phyloP scores from a whole-genome alignment of 257 asterid species.

The Striga asiatica region DNA sequence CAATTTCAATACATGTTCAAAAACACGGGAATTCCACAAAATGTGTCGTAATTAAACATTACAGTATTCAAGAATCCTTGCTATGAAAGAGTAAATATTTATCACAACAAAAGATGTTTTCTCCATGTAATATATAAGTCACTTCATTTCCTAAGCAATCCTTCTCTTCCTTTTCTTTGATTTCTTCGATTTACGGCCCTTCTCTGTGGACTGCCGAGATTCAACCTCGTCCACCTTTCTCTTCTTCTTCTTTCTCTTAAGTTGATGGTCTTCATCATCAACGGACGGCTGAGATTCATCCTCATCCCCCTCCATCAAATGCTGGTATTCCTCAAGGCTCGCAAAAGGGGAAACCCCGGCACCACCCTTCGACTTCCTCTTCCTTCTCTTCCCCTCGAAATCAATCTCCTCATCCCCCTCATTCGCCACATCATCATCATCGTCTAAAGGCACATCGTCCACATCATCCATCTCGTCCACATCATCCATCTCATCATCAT shows the following conservation, averaged over 20 bases:
- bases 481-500: slow-evolving; percentile 40
- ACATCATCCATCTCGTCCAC: not conserved
- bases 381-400: slow-evolving; percentile 30
- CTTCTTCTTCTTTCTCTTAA: slow-evolving; percentile 10
- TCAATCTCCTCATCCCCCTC: slow-evolving; percentile 18
- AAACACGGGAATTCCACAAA: too few species aligned
- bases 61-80: too few species aligned
- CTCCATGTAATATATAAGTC: not conserved
- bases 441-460: slow-evolving; percentile 31
- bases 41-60: too few species aligned
- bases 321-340: slow-evolving; percentile 57
- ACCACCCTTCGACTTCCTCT: slow-evolving; percentile 29
- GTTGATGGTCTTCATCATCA: slow-evolving; percentile 14
- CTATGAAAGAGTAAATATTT: too few species aligned
- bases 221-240: slow-evolving; percentile 1
- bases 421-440: slow-evolving; percentile 22
- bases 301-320: slow-evolving; percentile 40
- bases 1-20: too few species aligned
- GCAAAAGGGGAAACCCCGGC: slow-evolving; percentile 65
- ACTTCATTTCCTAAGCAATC: not conserved
- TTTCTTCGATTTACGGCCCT: not conserved
- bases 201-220: not conserved
- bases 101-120: not conserved
- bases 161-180: not conserved
- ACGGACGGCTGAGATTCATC: slow-evolving; percentile 5